Conservation (phyloP, 106 monocot genomes). For the Apostasia shenzhenica region DNA sequence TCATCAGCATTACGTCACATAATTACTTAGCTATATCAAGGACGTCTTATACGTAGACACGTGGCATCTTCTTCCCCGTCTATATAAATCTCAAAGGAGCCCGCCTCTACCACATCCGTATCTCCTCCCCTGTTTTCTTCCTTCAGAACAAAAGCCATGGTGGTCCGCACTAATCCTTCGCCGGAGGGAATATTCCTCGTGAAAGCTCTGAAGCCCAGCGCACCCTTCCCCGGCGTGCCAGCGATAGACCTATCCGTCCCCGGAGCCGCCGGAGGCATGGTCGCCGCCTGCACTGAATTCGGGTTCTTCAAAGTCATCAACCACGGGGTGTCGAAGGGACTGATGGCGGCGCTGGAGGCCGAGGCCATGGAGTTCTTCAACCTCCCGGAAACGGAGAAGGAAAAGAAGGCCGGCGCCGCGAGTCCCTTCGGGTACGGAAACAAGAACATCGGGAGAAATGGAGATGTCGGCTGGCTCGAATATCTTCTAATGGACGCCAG, state of each 20-base stretch:
- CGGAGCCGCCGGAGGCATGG: not conserved
- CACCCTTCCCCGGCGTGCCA: conserved; percentile 7
- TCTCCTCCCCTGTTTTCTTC: conserved; percentile 3
- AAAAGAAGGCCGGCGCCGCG: conserved; percentile 16
- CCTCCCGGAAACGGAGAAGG: conserved; percentile 5
- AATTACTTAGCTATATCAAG: too few relatives aligned
- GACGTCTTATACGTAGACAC: too few relatives aligned
- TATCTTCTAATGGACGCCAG: conserved; percentile 51
- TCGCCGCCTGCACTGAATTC: conserved; percentile 9
- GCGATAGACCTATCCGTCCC: conserved; percentile 1
- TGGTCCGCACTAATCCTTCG: conserved; percentile 32
- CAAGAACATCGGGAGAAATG: conserved; percentile 53
- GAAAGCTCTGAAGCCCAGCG: conserved; percentile 12
- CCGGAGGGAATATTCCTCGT: conserved; percentile 27
- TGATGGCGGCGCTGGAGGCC: not conserved
- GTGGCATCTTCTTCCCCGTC: not conserved
- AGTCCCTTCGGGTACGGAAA: conserved; percentile 59
- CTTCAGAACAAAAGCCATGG: conserved; percentile 22
- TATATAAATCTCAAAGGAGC: not conserved
- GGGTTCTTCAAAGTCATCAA: conserved; percentile 26
- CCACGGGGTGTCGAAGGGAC: conserved; percentile 16
- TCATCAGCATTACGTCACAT: too few relatives aligned
- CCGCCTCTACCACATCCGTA: not conserved
- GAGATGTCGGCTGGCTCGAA: conserved; percentile 75
- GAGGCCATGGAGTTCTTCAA: conserved; percentile 15